Conservation (phyloP, 768 basidiomycete species). For the Coprinopsis sp. region DNA sequence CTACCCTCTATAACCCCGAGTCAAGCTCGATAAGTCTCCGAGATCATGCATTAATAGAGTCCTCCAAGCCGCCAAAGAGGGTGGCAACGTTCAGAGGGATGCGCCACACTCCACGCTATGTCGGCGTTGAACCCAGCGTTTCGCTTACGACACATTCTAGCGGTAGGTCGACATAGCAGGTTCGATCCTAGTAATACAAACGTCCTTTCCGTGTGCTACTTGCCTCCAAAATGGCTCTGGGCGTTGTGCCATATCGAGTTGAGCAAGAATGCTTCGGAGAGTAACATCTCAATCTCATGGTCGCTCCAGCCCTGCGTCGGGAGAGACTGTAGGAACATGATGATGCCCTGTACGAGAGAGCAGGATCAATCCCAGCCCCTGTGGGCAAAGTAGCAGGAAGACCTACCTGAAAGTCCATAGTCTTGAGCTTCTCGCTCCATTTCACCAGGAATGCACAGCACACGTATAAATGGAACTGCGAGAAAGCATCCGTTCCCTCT, state of each 20-base stretch:
- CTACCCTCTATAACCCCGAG: too few species aligned
- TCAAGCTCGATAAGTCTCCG: too few species aligned
- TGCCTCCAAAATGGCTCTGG: slow-evolving; percentile 76
- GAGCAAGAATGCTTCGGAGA: slow-evolving; percentile 93
- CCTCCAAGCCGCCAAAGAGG: too few species aligned
- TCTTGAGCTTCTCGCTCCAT: slow-evolving; percentile 89
- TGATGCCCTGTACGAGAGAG: slow-evolving; percentile 68
- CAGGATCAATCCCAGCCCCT: background rate
- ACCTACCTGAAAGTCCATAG: slow-evolving; percentile 97
- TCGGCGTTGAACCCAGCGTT: too few species aligned
- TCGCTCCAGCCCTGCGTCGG: slow-evolving; percentile 94
- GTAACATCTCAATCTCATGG: slow-evolving; percentile 90
- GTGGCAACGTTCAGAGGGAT: too few species aligned
- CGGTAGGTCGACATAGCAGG: too few species aligned
- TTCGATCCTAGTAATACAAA: too few species aligned
- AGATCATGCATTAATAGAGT: too few species aligned
- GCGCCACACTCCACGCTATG: too few species aligned
- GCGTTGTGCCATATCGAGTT: slow-evolving; percentile 92
- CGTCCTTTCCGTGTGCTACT: slow-evolving; percentile 21
- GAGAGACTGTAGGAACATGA: slow-evolving; percentile 95
- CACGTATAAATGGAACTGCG: slow-evolving; percentile 97
- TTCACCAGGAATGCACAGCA: slow-evolving; percentile 95
- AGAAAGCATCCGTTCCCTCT: slow-evolving; percentile 96
- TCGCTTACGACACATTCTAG: too few species aligned
- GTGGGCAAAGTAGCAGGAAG: background rate